Conservation (phyloP, 306 rosid species). For the Castanea sativa region DNA sequence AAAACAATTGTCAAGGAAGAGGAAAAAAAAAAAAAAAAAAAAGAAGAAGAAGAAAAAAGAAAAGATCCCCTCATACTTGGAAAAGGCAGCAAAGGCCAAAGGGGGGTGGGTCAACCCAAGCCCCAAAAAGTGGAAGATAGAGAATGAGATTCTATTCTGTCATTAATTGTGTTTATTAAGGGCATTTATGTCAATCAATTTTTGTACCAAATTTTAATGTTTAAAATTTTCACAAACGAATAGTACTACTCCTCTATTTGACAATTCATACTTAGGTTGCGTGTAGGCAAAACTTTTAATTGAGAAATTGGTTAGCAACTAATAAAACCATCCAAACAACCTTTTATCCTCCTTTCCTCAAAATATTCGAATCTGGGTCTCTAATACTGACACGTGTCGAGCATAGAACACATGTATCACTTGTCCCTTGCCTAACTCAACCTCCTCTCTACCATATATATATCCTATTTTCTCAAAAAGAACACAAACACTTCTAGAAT, state of each 20-base stretch:
- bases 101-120: conserved; percentile 22
- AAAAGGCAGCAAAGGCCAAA: not conserved
- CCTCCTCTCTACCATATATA: conserved; percentile 6
- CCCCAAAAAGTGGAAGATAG: not conserved
- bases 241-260: not conserved
- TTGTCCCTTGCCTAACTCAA: conserved; percentile 37
- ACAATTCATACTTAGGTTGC: conserved; percentile 32
- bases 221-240: not conserved
- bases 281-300: conserved; percentile 30
- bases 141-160: not conserved
- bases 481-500: too few species aligned
- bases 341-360: not conserved
- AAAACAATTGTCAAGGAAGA: not conserved
- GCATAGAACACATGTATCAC: conserved; percentile 16
- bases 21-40: not conserved
- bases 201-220: not conserved
- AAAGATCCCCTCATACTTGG: conserved; percentile 14
- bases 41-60: not conserved
- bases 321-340: conserved; percentile 20
- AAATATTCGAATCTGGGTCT: not conserved
- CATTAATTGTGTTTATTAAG: not conserved
- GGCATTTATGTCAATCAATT: too few species aligned
- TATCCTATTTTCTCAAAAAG: too few species aligned
- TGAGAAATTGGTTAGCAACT: conserved; percentile 31
- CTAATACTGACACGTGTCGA: conserved; percentile 27